phyloP scores from a whole-genome alignment of 345 rosid genomes.

The Psidium friedrichsthalianum region DNA sequence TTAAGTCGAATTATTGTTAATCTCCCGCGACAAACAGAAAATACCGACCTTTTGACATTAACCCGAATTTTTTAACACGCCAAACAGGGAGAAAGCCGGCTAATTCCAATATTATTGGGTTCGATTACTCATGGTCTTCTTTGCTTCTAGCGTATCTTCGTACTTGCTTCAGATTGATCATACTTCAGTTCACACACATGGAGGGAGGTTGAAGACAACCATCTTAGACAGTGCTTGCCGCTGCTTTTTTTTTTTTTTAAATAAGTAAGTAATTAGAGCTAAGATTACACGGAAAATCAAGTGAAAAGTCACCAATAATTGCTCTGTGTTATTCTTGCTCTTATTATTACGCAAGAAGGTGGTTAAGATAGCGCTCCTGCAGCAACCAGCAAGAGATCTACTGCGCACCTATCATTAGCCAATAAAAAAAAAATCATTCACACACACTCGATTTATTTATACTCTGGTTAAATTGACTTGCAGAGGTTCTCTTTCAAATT shows the following conservation, averaged over 20 bases:
- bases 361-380: background rate
- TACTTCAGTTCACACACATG: background rate
- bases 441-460: background rate
- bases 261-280: background rate
- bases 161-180: background rate
- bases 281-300: background rate
- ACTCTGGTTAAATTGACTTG: background rate
- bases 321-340: background rate
- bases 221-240: background rate
- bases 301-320: background rate
- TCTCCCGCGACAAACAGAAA: background rate
- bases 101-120: background rate
- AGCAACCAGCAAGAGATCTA: background rate
- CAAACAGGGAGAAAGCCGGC: conserved; percentile 1
- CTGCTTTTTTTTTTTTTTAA: background rate
- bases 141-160: background rate
- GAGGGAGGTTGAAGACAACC: background rate
- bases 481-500: background rate
- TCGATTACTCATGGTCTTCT: background rate
- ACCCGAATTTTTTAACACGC: background rate
- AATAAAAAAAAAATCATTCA: background rate
- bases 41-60: background rate
- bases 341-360: background rate
- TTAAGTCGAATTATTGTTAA: conserved; percentile 6
- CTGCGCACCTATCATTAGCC: background rate